These are phyloP conservation scores for Hymenoscyphus albidus DNA, from an alignment of 2,329 filamentous ascomycete species.

Conservation along the genomic window DNA sequence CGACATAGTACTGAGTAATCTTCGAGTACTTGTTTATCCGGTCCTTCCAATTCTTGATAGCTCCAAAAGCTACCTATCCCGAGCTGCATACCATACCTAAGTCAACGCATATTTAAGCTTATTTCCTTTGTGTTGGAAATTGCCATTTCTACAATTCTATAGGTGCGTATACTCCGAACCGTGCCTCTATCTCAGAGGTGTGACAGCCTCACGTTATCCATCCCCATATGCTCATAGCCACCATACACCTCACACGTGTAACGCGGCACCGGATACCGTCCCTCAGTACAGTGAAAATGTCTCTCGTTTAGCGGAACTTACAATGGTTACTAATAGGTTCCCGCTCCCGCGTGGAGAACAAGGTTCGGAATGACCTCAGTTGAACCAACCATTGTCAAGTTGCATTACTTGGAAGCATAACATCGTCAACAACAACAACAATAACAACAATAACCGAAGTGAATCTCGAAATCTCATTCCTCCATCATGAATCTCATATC, in stretches of 20 bases:
- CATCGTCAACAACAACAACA: neutral
- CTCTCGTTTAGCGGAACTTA: neutral
- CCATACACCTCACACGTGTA: neutral
- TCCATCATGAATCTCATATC: neutral
- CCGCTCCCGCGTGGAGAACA: neutral
- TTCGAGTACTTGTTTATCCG: too few species aligned
- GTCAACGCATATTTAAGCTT: neutral
- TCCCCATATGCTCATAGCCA: neutral
- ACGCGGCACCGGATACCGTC: neutral
- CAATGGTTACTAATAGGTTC: neutral
- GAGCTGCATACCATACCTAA: neutral
- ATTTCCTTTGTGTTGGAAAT: neutral
- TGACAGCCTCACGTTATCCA: neutral
- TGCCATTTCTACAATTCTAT: neutral
- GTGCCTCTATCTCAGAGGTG: neutral
- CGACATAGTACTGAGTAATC: neutral
- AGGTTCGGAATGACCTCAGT: neutral
- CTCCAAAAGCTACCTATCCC: neutral
- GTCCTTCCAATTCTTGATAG: neutral
- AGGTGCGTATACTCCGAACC: neutral
- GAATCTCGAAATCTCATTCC: neutral
- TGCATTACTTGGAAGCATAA: too few species aligned
- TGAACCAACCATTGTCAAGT: neutral
- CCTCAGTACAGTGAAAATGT: neutral
- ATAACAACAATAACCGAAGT: too few species aligned